These are phyloP conservation scores for Arthrinium phaeospermum DNA, from an alignment of 2,329 filamentous ascomycete species.

Conservation along the genomic window DNA sequence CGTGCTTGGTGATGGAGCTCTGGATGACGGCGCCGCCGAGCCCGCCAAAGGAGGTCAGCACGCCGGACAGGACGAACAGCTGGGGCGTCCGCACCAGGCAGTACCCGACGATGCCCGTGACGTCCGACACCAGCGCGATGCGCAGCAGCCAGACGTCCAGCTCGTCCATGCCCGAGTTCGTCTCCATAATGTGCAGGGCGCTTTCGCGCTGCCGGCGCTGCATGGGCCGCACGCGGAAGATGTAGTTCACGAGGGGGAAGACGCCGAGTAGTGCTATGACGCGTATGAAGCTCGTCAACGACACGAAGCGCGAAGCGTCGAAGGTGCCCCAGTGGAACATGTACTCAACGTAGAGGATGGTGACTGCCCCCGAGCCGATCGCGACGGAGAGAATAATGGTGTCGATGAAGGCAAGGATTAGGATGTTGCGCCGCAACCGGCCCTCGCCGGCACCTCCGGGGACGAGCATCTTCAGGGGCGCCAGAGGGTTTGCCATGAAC, in stretches of 20 bases:
- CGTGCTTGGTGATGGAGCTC: slow-evolving; percentile 86
- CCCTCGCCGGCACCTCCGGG: slow-evolving; percentile 70
- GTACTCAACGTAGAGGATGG: slow-evolving; percentile 82
- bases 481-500: slow-evolving; percentile 69
- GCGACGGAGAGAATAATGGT: slow-evolving; percentile 81
- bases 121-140: slow-evolving; percentile 75
- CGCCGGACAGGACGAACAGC: slow-evolving; percentile 74
- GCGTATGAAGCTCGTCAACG: slow-evolving; percentile 76
- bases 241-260: slow-evolving; percentile 77
- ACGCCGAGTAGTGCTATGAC: slow-evolving; percentile 77
- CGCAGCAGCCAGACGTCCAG: slow-evolving; percentile 82
- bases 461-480: slow-evolving; percentile 77
- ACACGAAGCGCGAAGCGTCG: slow-evolving; percentile 82
- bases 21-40: slow-evolving; percentile 86
- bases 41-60: slow-evolving; percentile 78
- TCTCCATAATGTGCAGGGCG: slow-evolving; percentile 47
- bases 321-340: slow-evolving; percentile 83
- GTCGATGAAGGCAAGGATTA: slow-evolving; percentile 81
- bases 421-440: slow-evolving; percentile 77
- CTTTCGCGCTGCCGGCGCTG: slow-evolving; percentile 47
- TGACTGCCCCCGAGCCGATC: slow-evolving; percentile 80
- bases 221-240: slow-evolving; percentile 67
- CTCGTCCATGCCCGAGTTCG: slow-evolving; percentile 72
- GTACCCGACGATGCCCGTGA: slow-evolving; percentile 78
- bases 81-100: slow-evolving; percentile 64